Percentiles rank a stretch among this genome's conserved stretches.
phyloP scores from a whole-genome alignment of 2,329 filamentous ascomycete species.

The Calonectria crousiana region DNA sequence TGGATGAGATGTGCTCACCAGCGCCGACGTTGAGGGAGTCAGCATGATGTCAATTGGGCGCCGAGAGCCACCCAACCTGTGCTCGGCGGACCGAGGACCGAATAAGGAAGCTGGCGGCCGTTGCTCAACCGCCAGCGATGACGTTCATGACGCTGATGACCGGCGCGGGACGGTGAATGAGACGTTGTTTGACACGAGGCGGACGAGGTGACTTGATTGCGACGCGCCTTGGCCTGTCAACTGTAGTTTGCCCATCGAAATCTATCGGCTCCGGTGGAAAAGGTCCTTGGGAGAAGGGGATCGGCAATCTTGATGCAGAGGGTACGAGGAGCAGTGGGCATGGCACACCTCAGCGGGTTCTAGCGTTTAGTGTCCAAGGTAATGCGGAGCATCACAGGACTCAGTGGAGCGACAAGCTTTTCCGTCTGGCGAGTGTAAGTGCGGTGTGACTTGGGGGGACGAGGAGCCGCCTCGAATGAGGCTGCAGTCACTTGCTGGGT shows the following conservation, averaged over 20 bases:
- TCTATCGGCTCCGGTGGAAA: neutral
- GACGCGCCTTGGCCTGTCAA: constrained; percentile 15
- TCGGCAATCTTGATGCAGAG: constrained; percentile 37
- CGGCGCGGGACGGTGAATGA: constrained; percentile 16
- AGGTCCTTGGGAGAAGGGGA: constrained; percentile 23
- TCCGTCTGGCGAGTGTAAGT: neutral
- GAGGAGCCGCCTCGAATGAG: neutral
- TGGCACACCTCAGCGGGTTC: constrained; percentile 16
- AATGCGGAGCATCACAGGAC: constrained; percentile 9
- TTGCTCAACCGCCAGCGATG: constrained; percentile 14
- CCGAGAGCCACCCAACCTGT: constrained; percentile 29
- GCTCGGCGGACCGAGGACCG: constrained; percentile 32
- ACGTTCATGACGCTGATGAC: constrained; percentile 25
- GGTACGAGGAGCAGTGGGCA: constrained; percentile 29
- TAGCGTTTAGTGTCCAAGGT: constrained; percentile 16
- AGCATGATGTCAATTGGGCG: constrained; percentile 42
- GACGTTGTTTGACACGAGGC: constrained; percentile 14
- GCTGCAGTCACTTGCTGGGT: neutral
- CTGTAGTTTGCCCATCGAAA: constrained; percentile 29
- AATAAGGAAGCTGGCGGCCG: constrained; percentile 35
- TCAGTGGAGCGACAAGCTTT: constrained; percentile 3
- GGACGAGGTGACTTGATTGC: constrained; percentile 19
- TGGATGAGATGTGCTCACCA: constrained; percentile 1
- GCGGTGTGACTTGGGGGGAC: neutral
- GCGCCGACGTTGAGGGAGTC: constrained; percentile 25